Percentiles rank a stretch among this genome's conserved stretches.
Conservation (phyloP, 129 eudicot genomes). For the Solidago caesia region DNA sequence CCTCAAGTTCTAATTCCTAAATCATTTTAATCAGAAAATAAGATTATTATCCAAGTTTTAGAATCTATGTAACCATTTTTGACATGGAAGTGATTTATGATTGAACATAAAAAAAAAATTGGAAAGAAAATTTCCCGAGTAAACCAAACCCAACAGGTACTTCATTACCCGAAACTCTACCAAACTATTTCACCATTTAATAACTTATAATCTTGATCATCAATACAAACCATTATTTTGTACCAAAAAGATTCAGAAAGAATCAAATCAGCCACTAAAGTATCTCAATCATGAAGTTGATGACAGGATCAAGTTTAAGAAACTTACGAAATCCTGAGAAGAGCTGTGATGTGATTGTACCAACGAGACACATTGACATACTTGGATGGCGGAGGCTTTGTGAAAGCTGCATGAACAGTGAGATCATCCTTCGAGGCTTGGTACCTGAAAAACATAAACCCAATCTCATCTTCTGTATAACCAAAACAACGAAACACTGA, state of each 20-base stretch:
- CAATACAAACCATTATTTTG: background rate
- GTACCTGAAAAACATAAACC: conserved; percentile 42
- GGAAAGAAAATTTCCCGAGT: too few species aligned
- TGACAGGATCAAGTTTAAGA: background rate
- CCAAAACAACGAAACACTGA: background rate
- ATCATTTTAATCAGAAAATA: too few species aligned
- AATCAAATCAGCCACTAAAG: background rate
- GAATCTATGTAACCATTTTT: background rate
- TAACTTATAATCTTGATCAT: background rate
- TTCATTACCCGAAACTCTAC: too few species aligned
- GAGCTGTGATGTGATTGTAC: conserved; percentile 83
- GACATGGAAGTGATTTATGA: too few species aligned
- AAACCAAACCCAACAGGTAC: too few species aligned
- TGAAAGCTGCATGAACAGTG: conserved; percentile 61
- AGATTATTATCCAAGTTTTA: background rate
- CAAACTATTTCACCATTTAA: background rate
- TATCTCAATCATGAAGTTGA: background rate
- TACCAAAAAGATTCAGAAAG: background rate
- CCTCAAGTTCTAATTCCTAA: background rate
- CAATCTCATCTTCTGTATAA: background rate
- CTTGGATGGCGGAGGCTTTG: conserved; percentile 63
- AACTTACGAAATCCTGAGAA: conserved; percentile 87
- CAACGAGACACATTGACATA: conserved; percentile 80
- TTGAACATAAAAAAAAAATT: too few species aligned
- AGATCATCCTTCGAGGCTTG: conserved; percentile 96